Evolutionary conservation across 345 rosid species (phyloP).

Genomic region (Rhodomyrtus tomentosa): DNA sequence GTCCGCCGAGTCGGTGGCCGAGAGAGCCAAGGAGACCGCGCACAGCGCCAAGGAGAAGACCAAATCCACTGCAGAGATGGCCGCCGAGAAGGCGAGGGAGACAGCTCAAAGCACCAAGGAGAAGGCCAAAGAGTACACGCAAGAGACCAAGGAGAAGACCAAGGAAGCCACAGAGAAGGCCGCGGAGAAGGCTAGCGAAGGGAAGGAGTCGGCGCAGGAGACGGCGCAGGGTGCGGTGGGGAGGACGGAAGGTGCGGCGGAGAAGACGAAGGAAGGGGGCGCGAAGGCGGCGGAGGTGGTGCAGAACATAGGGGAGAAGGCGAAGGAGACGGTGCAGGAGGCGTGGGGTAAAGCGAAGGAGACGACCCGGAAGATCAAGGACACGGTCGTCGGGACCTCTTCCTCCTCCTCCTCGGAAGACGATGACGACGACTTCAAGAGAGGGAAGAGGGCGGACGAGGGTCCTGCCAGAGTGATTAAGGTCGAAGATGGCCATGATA

Average conservation of each 20-base stretch:
- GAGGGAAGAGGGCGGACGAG: neutral
- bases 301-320: slow-evolving; percentile 12
- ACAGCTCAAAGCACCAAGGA: slow-evolving; percentile 5
- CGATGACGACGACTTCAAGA: neutral
- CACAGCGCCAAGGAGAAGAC: neutral
- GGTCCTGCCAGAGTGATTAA: neutral
- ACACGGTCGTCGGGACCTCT: slow-evolving; percentile 2
- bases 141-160: slow-evolving; percentile 12
- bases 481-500: neutral
- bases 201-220: slow-evolving; percentile 2
- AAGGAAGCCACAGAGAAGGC: slow-evolving; percentile 1
- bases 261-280: slow-evolving; percentile 2
- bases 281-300: neutral
- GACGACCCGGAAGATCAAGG: slow-evolving; percentile 14
- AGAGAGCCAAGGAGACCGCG: neutral
- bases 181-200: slow-evolving; percentile 12
- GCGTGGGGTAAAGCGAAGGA: slow-evolving; percentile 5
- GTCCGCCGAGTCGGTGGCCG: neutral
- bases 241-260: neutral
- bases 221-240: neutral
- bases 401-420: neutral
- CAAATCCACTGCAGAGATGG: neutral
- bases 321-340: slow-evolving; percentile 6
- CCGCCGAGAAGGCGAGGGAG: neutral
- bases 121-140: no score